phyloP scores from a whole-genome alignment of 1,284 basidiomycete species.

The Boletus austroedulis region DNA sequence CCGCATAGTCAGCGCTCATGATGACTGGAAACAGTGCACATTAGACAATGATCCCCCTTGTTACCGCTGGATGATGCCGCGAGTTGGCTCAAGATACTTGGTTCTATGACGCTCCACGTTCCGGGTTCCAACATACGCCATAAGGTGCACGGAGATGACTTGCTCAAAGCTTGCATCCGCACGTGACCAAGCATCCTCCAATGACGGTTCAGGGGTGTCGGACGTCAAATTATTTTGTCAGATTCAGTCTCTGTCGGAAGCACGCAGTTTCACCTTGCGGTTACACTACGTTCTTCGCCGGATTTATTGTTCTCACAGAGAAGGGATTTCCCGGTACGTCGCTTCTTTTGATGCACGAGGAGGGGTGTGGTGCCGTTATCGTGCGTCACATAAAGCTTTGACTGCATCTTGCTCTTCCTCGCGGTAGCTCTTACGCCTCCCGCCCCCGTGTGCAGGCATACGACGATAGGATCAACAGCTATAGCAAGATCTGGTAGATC shows the following conservation, averaged over 20 bases:
- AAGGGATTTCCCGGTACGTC: conserved; percentile 22
- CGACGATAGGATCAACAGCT: conserved; percentile 17
- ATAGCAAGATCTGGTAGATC: background rate
- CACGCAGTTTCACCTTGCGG: background rate
- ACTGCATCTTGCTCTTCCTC: conserved; percentile 4
- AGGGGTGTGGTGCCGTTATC: conserved; percentile 18
- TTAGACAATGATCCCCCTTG: conserved; percentile 21
- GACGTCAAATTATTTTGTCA: background rate
- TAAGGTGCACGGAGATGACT: conserved; percentile 27
- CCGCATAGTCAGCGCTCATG: conserved; percentile 19
- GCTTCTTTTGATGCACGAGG: conserved; percentile 32
- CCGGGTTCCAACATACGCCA: background rate
- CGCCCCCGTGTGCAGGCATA: conserved; percentile 23
- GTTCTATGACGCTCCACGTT: background rate
- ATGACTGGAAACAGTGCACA: conserved; percentile 8
- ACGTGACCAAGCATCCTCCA: conserved; percentile 9
- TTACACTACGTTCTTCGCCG: background rate
- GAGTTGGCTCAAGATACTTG: conserved; percentile 1
- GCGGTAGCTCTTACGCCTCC: conserved; percentile 11
- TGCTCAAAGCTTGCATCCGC: background rate
- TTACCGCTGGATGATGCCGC: conserved; percentile 13
- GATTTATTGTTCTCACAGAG: conserved; percentile 18
- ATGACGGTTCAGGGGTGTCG: background rate
- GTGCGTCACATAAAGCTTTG: conserved; percentile 22
- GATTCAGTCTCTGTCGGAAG: background rate